Evolutionary conservation across 2,329 filamentous ascomycete species (phyloP), one percentile per base, ranked within the genome.

Genomic region (Atkinsonella texensis): DNA sequence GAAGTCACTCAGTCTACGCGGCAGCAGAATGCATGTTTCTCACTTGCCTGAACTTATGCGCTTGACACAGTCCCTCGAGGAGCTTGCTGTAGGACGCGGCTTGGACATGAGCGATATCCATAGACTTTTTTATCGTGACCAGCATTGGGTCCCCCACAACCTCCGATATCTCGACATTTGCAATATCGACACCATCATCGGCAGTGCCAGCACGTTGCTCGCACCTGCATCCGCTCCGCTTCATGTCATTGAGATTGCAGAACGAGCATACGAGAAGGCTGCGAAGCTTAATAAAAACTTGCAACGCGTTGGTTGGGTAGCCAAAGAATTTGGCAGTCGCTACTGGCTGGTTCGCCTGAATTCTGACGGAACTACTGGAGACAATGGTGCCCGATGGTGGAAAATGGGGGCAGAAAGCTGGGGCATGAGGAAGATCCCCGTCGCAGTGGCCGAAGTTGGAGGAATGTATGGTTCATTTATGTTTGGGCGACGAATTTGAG

Each of bases 401-500:
- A 93, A 93, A 72, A 85, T 89, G 84, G 87, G 87, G 33, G 87
- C 87, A 47, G 79, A 81, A 59, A 87, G 82, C 70, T 91, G 87
- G 87, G 87, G 87, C 39, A 89, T 89, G 81, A 77, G 85, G 56
- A 93, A 97, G 71, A 77, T 97, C 42, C 94, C 91, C n/a, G 84
- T 97, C 58, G 89, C 87, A 28, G 81, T 83, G 62, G 88, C 90
- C 50, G 91, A 97, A 66, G 86, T 97, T 28, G 93, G 95, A 60
- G 89, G 89, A 55, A 94, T 95, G 63, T 96, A 97, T 63, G 93
- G 93, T 20, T 77, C 72, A 23, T 81, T 77, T 60, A 82, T 82
- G 79, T 82, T 81, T 68, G 77, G 77, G 60, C 70, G 77, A 58
- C 75, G 76, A 62, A 65, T 81, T 52, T 81, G 66, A 71, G 40